A percentile compares a stretch with the other conserved stretches of the same genome.
These are phyloP conservation scores for Fusarium sp. DNA, from an alignment of 2,329 filamentous ascomycete species.

Conservation along the genomic window DNA sequence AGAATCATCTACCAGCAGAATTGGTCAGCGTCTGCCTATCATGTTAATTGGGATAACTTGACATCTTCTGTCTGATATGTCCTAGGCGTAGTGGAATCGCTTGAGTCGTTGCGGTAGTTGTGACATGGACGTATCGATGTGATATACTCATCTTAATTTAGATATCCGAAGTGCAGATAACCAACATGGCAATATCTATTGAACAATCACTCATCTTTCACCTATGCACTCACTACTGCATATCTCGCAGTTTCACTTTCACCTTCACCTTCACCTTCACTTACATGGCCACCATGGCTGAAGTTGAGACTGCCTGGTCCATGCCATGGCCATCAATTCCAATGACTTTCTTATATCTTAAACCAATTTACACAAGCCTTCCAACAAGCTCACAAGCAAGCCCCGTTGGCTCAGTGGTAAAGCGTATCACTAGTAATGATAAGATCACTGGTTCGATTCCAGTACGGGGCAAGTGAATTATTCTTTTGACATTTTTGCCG, in stretches of 20 bases:
- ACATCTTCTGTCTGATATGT: too few relatives aligned
- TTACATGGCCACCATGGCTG: too few relatives aligned
- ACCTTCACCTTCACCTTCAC: not conserved
- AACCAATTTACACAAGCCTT: accelerated
- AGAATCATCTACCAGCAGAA: not conserved
- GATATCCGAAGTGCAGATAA: too few relatives aligned
- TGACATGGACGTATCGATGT: too few relatives aligned
- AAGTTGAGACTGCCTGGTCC: too few relatives aligned
- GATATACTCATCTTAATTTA: too few relatives aligned
- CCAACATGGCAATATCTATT: too few relatives aligned
- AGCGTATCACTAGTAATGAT: constrained; percentile 43
- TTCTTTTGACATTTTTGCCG: not conserved
- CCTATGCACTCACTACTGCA: too few relatives aligned
- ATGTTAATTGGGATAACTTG: not conserved
- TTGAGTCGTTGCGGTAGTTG: too few relatives aligned
- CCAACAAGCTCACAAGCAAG: constrained; percentile 18
- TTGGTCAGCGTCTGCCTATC: not conserved
- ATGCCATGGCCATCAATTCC: not conserved
- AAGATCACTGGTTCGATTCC: constrained; percentile 40
- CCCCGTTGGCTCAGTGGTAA: constrained; percentile 41
- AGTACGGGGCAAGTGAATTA: constrained; percentile 30
- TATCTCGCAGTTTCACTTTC: too few relatives aligned
- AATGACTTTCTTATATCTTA: not conserved
- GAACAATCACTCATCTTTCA: too few relatives aligned
- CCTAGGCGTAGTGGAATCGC: too few relatives aligned